Evolutionary conservation across 345 rosid genomes (phyloP).

Genomic region (Citrus australasica): DNA sequence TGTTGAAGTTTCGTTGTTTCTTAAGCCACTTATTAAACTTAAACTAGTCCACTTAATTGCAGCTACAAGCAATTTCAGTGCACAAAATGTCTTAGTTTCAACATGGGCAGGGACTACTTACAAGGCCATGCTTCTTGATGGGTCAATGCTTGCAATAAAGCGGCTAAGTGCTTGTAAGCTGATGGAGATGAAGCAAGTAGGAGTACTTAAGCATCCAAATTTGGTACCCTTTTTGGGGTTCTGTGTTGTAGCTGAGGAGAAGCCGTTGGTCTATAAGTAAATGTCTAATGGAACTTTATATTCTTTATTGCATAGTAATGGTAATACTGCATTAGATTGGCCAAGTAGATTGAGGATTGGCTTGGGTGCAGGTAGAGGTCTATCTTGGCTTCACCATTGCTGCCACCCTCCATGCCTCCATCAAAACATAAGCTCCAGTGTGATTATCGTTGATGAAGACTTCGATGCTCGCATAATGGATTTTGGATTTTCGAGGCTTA

Average conservation of each 20-base stretch:
- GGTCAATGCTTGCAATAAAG: slow-evolving; percentile 83
- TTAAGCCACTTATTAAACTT: slow-evolving; percentile 81
- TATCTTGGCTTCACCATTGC: slow-evolving; percentile 95
- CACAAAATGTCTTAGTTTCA: slow-evolving; percentile 45
- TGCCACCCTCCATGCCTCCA: slow-evolving; percentile 64
- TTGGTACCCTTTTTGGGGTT: slow-evolving; percentile 79
- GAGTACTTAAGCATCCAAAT: slow-evolving; percentile 84
- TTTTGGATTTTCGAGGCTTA: slow-evolving; percentile 67
- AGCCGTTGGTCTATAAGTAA: slow-evolving; percentile 74
- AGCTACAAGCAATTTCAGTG: slow-evolving; percentile 66
- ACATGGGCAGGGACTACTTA: slow-evolving; percentile 70
- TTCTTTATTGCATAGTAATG: slow-evolving; percentile 46
- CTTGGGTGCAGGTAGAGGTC: slow-evolving; percentile 72
- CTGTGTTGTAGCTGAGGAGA: slow-evolving; percentile 76
- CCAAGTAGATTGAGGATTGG: slow-evolving; percentile 65
- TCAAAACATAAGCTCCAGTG: slow-evolving; percentile 65
- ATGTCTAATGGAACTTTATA: slow-evolving; percentile 75
- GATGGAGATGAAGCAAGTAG: slow-evolving; percentile 61
- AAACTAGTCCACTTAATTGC: slow-evolving; percentile 77
- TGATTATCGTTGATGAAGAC: slow-evolving; percentile 78
- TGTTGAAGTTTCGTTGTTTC: slow-evolving; percentile 77
- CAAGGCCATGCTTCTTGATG: slow-evolving; percentile 85
- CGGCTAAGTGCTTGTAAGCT: slow-evolving; percentile 55
- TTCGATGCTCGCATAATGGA: slow-evolving; percentile 75
- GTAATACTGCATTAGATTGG: slow-evolving; percentile 54